These are phyloP conservation scores for Phoenix dactylifera DNA, from an alignment of 176 grass and related monocot genomes.

Conservation along the genomic window DNA sequence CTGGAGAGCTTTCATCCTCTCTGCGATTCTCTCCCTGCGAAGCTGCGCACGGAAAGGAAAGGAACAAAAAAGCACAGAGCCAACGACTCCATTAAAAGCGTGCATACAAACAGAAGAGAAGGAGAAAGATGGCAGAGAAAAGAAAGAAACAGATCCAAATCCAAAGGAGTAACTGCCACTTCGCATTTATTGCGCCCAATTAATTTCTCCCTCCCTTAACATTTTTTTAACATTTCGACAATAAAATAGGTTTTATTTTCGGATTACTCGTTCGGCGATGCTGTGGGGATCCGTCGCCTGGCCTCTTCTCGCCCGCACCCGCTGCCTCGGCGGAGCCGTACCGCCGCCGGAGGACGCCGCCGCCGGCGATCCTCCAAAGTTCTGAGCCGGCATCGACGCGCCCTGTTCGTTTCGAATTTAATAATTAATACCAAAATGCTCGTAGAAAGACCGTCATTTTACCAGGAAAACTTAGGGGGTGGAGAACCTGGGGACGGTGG, in stretches of 20 bases:
- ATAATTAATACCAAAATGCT: too few species aligned
- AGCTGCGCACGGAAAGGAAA: conserved; percentile 35
- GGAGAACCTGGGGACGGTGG: conserved; percentile 6
- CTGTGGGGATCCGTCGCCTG: conserved; percentile 28
- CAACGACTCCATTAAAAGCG: neutral
- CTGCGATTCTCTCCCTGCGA: conserved; percentile 91
- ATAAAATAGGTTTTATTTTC: neutral
- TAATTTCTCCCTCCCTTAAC: too few species aligned
- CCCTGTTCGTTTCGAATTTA: conserved; percentile 16
- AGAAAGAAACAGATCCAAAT: neutral
- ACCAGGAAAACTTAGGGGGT: neutral
- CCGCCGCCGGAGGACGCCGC: conserved; percentile 20
- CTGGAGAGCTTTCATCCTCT: conserved; percentile 96
- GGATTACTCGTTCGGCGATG: conserved; percentile 62
- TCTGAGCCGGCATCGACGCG: conserved; percentile 51
- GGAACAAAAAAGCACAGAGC: neutral
- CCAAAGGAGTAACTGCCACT: neutral
- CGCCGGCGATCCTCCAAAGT: conserved; percentile 34
- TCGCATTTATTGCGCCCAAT: conserved; percentile 19
- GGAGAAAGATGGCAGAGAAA: neutral
- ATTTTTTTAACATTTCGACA: too few species aligned
- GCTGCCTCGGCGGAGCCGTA: conserved; percentile 12
- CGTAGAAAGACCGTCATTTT: neutral
- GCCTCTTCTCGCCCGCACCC: conserved; percentile 20
- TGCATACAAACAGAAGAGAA: conserved; percentile 13